Base-by-base conservation (phyloP, 306 rosid species). In the Quercus dentata region DNA sequence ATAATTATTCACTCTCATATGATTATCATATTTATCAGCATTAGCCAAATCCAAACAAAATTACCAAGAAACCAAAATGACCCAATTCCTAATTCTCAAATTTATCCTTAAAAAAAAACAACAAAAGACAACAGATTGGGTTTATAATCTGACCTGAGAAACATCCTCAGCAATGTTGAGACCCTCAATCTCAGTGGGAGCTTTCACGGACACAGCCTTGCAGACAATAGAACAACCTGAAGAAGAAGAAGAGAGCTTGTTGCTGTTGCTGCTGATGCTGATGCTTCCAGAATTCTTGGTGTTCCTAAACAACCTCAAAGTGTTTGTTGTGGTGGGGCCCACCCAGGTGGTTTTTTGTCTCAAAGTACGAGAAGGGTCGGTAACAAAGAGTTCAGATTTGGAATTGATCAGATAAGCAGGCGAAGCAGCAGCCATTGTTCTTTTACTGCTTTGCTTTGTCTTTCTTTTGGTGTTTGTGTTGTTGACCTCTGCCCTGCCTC, bases 81-180 rank as follows among this genome's bases (percentile, higher is more conserved):
- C 23, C 49, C 25, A 18, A 5, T 67, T 17, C 49, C 38, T 8
- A 67, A 67, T 67, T 57, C 27, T 9, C 55, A 56, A 74, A 74
- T 11, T n/a, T n/a, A 30, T 31, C 72, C 51, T 67, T 18, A 1
- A 7, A 38, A 7, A 33, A 38, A 1, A 64, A 64, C 5, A 17
- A 30, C 2, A 64, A 64, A 28, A 63, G 7, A 27, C 15, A 5
- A 27, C 19, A 27, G 19, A 17, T 31, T 67, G 25, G 7, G 65
- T 44, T 25, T 56, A 23, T 18, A 30, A 25, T 68, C 54, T 5
- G 17, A 88, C 92, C 94, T 93, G 93, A 27, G 97, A 89, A 52
- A 94, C 98, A 86, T 92, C 87, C 4, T 91, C 91, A 3, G 98
- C 98, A 74, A 94, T 87, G 92, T 94, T 94, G 78, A 94, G 98